These are phyloP conservation scores for Camelina neglecta DNA, from an alignment of 345 rosid species.

Conservation along the genomic window DNA sequence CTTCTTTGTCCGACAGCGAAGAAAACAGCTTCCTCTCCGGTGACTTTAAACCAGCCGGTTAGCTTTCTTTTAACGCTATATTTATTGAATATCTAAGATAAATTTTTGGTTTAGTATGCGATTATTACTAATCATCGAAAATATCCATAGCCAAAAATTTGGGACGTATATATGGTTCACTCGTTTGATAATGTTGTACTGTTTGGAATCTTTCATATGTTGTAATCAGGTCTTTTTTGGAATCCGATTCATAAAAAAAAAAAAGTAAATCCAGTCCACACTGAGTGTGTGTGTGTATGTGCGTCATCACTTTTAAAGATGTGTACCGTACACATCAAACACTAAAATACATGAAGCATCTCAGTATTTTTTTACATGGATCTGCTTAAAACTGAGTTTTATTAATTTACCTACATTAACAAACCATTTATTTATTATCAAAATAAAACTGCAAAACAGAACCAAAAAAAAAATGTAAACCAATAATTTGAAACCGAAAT, in stretches of 20 bases:
- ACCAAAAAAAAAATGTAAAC: no score
- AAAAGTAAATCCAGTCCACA: not conserved
- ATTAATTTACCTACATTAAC: no score
- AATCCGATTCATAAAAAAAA: slow-evolving; percentile 11
- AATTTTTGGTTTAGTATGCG: no score
- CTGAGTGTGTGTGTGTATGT: no score
- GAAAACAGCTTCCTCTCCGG: not conserved
- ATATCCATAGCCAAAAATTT: no score
- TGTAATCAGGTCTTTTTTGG: slow-evolving; percentile 9
- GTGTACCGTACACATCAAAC: slow-evolving; percentile 9
- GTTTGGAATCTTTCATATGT: slow-evolving; percentile 19
- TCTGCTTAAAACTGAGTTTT: not conserved
- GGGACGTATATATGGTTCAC: not conserved
- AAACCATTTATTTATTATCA: no score
- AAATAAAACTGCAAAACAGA: not conserved
- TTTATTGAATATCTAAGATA: no score
- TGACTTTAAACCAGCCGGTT: slow-evolving; percentile 24
- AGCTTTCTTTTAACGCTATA: not conserved
- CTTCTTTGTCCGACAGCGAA: not conserved
- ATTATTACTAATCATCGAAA: no score
- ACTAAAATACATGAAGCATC: not conserved
- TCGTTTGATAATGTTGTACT: not conserved
- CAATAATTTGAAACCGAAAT: no score
- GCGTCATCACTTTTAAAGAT: not conserved
- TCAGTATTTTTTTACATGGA: not conserved